These are phyloP conservation scores for Aspergillus melleus DNA, from an alignment of 2,329 filamentous ascomycete genomes.

Conservation along the genomic window DNA sequence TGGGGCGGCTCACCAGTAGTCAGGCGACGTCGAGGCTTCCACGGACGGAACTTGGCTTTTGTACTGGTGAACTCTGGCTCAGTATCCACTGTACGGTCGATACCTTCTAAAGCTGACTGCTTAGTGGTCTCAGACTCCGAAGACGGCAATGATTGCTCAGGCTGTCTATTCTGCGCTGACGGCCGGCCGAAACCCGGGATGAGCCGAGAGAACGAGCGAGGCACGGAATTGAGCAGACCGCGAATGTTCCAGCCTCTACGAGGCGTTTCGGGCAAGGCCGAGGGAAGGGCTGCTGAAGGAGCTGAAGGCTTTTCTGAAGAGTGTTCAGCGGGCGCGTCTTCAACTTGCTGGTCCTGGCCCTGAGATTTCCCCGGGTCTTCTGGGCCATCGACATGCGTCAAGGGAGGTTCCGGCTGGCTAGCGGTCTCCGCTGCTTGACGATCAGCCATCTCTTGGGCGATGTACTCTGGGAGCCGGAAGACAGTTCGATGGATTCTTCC, in stretches of 20 bases:
- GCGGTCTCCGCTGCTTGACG: conserved; percentile 15
- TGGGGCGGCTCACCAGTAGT: conserved; percentile 17
- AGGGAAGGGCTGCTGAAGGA: conserved; percentile 1
- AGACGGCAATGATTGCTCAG: conserved; percentile 6
- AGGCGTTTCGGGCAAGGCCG: conserved; percentile 24
- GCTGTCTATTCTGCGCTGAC: conserved; percentile 15
- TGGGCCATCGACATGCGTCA: conserved; percentile 10
- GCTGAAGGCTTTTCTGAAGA: not conserved
- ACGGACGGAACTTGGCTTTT: not conserved
- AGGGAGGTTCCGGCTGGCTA: conserved; percentile 9
- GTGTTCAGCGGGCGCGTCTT: not conserved
- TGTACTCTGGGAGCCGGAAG: conserved; percentile 32
- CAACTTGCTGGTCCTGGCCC: not conserved
- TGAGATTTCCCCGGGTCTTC: conserved; percentile 3
- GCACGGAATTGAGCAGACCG: conserved; percentile 31
- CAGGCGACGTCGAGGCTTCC: conserved; percentile 13
- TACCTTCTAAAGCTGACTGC: conserved; percentile 20
- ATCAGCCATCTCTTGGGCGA: conserved; percentile 33
- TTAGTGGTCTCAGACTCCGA: not conserved
- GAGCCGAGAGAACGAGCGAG: conserved; percentile 29
- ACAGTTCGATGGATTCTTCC: conserved; percentile 37
- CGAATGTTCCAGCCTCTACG: conserved; percentile 30
- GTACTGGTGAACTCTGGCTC: conserved; percentile 4
- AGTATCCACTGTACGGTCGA: conserved; percentile 10
- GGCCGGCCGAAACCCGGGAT: conserved; percentile 22